These are phyloP conservation scores for Hanseniaspora valbyensis DNA, from an alignment of 805 yeast species.

Conservation along the genomic window DNA sequence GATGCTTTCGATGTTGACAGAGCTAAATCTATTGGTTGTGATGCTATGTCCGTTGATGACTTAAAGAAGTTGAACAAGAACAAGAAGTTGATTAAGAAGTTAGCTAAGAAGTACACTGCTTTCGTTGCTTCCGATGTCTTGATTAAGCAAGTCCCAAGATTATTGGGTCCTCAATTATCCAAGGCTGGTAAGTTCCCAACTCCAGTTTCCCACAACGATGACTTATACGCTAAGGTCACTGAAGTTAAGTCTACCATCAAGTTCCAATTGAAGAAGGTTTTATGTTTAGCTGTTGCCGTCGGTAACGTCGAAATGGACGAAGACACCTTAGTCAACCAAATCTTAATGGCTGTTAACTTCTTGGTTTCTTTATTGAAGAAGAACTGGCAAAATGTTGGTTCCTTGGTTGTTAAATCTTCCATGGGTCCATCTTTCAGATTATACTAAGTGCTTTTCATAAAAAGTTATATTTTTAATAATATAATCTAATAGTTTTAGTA, in stretches of 20 bases:
- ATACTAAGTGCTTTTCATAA: slow-evolving; percentile 76
- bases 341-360: slow-evolving; percentile 98
- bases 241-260: slow-evolving; percentile 99
- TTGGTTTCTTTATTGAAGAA: slow-evolving; percentile 97
- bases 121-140: slow-evolving; percentile 98
- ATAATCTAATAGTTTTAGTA: too few relatives aligned
- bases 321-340: slow-evolving; percentile 91
- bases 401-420: slow-evolving; percentile 95
- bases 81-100: slow-evolving; percentile 99
- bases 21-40: slow-evolving; percentile 98
- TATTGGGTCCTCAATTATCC: slow-evolving; percentile 99
- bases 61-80: slow-evolving; percentile 99
- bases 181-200: slow-evolving; percentile 99
- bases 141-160: slow-evolving; percentile 99
- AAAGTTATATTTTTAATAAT: too few relatives aligned
- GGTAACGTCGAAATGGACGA: slow-evolving; percentile 99
- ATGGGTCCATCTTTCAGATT: slow-evolving; percentile 99
- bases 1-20: slow-evolving; percentile 99
- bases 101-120: slow-evolving; percentile 99
- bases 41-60: slow-evolving; percentile 99
- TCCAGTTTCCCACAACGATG: slow-evolving; percentile 99
- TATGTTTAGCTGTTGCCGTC: slow-evolving; percentile 98
- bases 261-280: slow-evolving; percentile 99
- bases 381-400: slow-evolving; percentile 99
- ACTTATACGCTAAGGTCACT: slow-evolving; percentile 85